Percentiles rank a stretch among this genome's conserved stretches.
These are phyloP conservation scores for Syzygium grande DNA, from an alignment of 345 rosid species.

Conservation along the genomic window DNA sequence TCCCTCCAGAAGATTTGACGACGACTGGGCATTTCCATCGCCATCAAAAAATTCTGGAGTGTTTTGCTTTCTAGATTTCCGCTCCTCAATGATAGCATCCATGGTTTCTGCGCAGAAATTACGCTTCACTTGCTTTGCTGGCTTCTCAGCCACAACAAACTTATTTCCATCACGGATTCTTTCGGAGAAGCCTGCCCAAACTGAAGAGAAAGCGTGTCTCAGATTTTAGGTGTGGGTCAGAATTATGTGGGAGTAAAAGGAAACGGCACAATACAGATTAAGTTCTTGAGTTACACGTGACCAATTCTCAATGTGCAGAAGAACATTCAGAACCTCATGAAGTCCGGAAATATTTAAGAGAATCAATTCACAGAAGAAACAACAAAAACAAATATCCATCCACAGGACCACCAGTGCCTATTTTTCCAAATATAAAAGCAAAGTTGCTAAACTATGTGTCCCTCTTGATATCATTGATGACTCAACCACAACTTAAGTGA, in stretches of 20 bases:
- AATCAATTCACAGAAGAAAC: not conserved
- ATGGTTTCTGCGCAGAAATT: constrained; percentile 56
- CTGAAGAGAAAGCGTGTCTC: constrained; percentile 21
- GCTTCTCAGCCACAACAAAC: constrained; percentile 74
- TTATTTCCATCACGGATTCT: constrained; percentile 77
- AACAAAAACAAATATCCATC: not conserved
- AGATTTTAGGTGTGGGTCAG: not conserved
- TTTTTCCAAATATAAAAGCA: not conserved
- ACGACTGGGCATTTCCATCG: constrained; percentile 24
- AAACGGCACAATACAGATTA: not conserved
- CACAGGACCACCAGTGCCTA: not conserved
- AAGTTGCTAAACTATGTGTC: not conserved
- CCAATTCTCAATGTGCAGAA: not conserved
- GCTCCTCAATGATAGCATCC: constrained; percentile 57
- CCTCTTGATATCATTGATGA: not conserved
- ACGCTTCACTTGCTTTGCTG: constrained; percentile 41
- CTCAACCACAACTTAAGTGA: not conserved
- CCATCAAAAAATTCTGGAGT: constrained; percentile 65
- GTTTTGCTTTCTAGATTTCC: constrained; percentile 51
- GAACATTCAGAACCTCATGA: not conserved
- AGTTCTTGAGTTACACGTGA: not conserved
- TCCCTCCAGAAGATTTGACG: constrained; percentile 47
- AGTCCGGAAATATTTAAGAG: not conserved
- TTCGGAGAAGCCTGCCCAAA: constrained; percentile 96
- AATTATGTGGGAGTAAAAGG: not conserved